Percentiles rank a stretch among this genome's conserved stretches.
These are phyloP conservation scores for Pestalotiopsis fici DNA, from an alignment of 2,329 filamentous ascomycete species.

Conservation along the genomic window DNA sequence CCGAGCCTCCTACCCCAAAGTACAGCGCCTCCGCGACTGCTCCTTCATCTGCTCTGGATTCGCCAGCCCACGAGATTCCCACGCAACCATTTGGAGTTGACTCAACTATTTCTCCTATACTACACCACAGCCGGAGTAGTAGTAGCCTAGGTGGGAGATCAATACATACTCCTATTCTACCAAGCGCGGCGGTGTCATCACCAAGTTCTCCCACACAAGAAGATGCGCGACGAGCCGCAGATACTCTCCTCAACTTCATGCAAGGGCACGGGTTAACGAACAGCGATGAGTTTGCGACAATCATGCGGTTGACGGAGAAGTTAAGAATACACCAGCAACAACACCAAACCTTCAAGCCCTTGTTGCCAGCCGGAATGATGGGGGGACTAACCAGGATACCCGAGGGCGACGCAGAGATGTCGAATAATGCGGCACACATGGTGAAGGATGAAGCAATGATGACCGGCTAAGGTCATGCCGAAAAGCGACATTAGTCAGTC, in stretches of 20 bases:
- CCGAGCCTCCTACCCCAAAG: slow-evolving; percentile 52
- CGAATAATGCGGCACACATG: slow-evolving; percentile 23
- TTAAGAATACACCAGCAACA: slow-evolving; percentile 66
- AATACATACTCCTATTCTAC: slow-evolving; percentile 31
- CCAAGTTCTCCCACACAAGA: slow-evolving; percentile 76
- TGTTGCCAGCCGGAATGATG: slow-evolving; percentile 25
- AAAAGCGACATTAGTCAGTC: slow-evolving; percentile 10
- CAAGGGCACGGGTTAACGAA: slow-evolving; percentile 72
- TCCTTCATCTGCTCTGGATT: slow-evolving; percentile 54
- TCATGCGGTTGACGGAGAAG: slow-evolving; percentile 85
- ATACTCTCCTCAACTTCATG: slow-evolving; percentile 81
- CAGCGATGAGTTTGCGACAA: slow-evolving; percentile 73
- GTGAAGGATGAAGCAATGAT: slow-evolving; percentile 35
- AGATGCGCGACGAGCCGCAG: slow-evolving; percentile 79
- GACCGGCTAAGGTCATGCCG: slow-evolving; percentile 24
- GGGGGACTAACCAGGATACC: slow-evolving; percentile 57
- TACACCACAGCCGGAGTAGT: slow-evolving; percentile 55
- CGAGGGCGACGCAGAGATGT: slow-evolving; percentile 56
- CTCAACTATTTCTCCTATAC: slow-evolving; percentile 42
- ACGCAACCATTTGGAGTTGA: slow-evolving; percentile 45
- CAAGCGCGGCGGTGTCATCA: slow-evolving; percentile 52
- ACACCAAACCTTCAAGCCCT: slow-evolving; percentile 26
- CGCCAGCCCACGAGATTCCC: slow-evolving; percentile 48
- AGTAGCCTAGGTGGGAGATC: slow-evolving; percentile 45
- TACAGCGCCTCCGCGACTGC: slow-evolving; percentile 47